Evolutionary conservation across 768 basidiomycete genomes (phyloP).

Genomic region (Leccinum sublutescens): DNA sequence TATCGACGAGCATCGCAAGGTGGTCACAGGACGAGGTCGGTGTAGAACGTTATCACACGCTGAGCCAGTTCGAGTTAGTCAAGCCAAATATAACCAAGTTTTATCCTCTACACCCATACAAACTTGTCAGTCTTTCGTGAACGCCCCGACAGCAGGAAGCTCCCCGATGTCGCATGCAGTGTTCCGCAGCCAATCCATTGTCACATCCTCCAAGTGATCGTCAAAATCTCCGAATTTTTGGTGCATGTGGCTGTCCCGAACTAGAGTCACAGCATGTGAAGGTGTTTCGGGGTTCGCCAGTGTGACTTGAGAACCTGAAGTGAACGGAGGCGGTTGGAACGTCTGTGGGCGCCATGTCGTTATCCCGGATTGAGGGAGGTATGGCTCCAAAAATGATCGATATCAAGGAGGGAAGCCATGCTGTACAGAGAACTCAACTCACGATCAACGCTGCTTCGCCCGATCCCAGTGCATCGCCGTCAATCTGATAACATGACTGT

Average conservation of each 20-base stretch:
- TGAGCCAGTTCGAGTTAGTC: background rate
- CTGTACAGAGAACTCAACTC: slow-evolving; percentile 25
- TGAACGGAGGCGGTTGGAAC: slow-evolving; percentile 42
- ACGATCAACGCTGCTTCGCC: slow-evolving; percentile 58
- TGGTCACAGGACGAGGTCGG: background rate
- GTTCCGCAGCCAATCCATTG: slow-evolving; percentile 48
- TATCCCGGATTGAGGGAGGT: slow-evolving; percentile 39
- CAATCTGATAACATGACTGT: slow-evolving; percentile 42
- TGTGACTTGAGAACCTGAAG: slow-evolving; percentile 43
- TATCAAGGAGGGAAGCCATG: background rate
- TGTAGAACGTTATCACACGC: background rate
- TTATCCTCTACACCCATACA: background rate
- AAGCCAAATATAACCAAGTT: background rate
- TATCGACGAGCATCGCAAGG: background rate
- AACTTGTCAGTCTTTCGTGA: background rate
- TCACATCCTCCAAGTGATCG: slow-evolving; percentile 76
- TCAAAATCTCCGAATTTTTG: slow-evolving; percentile 75
- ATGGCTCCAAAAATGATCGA: slow-evolving; percentile 42
- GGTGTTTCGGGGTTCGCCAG: slow-evolving; percentile 48
- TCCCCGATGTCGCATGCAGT: slow-evolving; percentile 28
- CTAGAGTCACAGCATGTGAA: slow-evolving; percentile 44
- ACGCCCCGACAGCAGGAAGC: slow-evolving; percentile 7
- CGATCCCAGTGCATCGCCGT: slow-evolving; percentile 55
- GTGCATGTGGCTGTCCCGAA: slow-evolving; percentile 51
- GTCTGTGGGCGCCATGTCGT: slow-evolving; percentile 49